These are phyloP conservation scores for Keithomyces neogunnii DNA, from an alignment of 2,329 filamentous ascomycete genomes.

Conservation along the genomic window DNA sequence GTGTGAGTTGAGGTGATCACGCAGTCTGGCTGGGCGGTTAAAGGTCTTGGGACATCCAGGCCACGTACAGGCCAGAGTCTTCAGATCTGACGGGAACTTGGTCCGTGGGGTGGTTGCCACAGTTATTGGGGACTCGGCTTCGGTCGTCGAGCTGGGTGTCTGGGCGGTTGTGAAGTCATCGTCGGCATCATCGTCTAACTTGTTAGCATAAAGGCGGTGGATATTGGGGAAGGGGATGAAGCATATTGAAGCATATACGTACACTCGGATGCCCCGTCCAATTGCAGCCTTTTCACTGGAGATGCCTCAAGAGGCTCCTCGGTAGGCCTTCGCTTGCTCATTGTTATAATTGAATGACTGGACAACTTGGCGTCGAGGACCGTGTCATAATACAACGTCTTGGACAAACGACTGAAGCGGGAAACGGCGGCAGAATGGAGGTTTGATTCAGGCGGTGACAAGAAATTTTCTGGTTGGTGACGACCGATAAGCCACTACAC, in stretches of 20 bases:
- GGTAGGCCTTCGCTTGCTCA: conserved; percentile 24
- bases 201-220: not conserved
- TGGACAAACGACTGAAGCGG: not conserved
- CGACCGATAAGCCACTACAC: conserved; percentile 7
- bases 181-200: conserved; percentile 20
- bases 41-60: conserved; percentile 73
- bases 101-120: conserved; percentile 33
- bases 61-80: conserved; percentile 69
- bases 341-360: conserved; percentile 7
- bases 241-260: conserved; percentile 2
- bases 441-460: conserved; percentile 23
- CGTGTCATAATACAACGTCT: not conserved
- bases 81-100: conserved; percentile 61
- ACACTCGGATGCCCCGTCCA: conserved; percentile 16
- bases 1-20: conserved; percentile 76
- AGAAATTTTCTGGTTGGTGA: conserved; percentile 20
- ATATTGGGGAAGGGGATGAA: not conserved
- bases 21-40: conserved; percentile 74
- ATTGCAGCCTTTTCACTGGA: conserved; percentile 17
- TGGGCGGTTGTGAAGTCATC: conserved; percentile 23
- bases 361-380: not conserved
- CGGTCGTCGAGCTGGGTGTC: conserved; percentile 24
- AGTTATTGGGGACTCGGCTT: conserved; percentile 23
- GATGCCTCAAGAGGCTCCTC: conserved; percentile 16
- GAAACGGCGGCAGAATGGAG: conserved; percentile 22